Percentiles rank a stretch among this genome's conserved stretches.
These are phyloP conservation scores for Schwanniomyces pseudopolymorphus DNA, from an alignment of 805 yeast species.

Conservation along the genomic window DNA sequence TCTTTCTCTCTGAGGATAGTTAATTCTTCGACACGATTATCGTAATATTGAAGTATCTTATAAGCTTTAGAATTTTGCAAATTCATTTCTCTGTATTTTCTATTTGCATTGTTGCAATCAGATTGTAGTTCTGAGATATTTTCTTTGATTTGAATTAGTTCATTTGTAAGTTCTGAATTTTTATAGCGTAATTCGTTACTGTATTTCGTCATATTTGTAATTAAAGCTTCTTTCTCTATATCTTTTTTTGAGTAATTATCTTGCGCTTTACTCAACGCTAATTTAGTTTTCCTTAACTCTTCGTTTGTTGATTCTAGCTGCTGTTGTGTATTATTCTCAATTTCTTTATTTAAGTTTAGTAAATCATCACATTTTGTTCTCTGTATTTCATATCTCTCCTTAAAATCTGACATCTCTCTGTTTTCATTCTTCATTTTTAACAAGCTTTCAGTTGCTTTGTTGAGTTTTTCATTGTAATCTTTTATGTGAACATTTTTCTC, in stretches of 20 bases:
- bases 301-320: neutral
- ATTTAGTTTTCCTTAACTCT: neutral
- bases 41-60: constrained; percentile 1
- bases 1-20: constrained; percentile 29
- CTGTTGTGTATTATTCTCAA: neutral
- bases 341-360: neutral
- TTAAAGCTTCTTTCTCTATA: neutral
- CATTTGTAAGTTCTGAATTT: neutral
- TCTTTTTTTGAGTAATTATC: neutral
- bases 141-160: neutral
- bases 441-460: neutral
- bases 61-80: neutral
- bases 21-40: constrained; percentile 3
- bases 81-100: constrained; percentile 3
- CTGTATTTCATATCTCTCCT: neutral
- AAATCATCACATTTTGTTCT: neutral
- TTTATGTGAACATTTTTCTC: neutral
- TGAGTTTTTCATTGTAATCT: neutral
- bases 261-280: neutral
- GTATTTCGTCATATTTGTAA: neutral
- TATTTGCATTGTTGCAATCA: neutral
- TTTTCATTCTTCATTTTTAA: neutral
- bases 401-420: neutral
- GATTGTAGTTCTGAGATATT: neutral
- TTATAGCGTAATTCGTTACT: neutral